Evolutionary conservation across 805 yeast genomes (phyloP), one percentile per base, ranked within the genome.

Genomic region (Teunomyces barrocoloradensis): DNA sequence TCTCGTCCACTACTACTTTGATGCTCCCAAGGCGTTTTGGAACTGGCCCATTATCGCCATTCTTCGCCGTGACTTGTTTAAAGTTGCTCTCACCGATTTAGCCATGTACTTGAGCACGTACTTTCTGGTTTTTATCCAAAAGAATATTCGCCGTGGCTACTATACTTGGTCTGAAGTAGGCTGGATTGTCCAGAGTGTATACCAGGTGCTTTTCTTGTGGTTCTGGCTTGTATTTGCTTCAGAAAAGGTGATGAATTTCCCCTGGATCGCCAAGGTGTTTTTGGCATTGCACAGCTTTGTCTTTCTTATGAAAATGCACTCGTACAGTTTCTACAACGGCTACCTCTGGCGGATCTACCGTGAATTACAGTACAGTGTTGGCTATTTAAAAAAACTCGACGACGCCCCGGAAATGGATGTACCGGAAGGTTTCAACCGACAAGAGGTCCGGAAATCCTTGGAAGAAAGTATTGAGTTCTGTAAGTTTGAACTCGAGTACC

Each of bases 201-300:
- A 78, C 41, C 95, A 90, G 59, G 43, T 81, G 5, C 47, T 53
- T 0, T 85, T 77, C 57, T 60, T 89, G 9, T 45, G 66, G 7
- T 75, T 78, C 46, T 65, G 71, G 53, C 71, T 81, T 59, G 80
- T 91, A 3, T 73, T 81, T 58, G 81, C 94, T 3, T 80, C 84
- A 38, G 60, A 60, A 25, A 41, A 48, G 5, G 61, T 61, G 42
- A 64, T 71, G 61, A 69, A 75, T 35, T 87, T 78, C 57, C 89
- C 95, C 10, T 94, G 99, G 99, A 87, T 91, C 43, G 96, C 89
- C 1, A 83, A 84, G 59, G 91, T 91, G 37, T 94, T 89, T 58
- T 68, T 94, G 52, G 79, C 89, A 50, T 71, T 94, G 44, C 99
- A 94, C 62, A 81, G 90, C 9, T 72, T 89, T 42, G 98, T 94